phyloP scores from a whole-genome alignment of 2,329 filamentous ascomycete species.

The Epichloe gansuensis region DNA sequence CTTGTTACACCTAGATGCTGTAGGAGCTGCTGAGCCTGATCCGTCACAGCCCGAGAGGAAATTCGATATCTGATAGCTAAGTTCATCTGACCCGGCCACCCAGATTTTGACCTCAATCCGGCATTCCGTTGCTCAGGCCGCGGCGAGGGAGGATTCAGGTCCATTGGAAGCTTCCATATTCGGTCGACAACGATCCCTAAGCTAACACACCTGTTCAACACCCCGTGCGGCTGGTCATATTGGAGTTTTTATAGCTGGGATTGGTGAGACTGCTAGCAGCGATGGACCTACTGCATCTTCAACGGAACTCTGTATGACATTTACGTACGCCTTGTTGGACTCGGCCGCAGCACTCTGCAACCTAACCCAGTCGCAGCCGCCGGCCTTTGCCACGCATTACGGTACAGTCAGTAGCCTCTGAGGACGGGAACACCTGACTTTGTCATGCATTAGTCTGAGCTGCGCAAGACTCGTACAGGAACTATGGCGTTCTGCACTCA shows the following conservation, averaged over 20 bases:
- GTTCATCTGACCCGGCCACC: neutral
- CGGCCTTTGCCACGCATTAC: no score
- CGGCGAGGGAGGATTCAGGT: no score
- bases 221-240: neutral
- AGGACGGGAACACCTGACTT: neutral
- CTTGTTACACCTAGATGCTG: neutral
- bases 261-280: neutral
- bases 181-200: neutral
- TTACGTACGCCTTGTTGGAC: neutral
- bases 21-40: neutral
- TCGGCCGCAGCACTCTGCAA: neutral
- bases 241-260: neutral
- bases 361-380: neutral
- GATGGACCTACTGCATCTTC: neutral
- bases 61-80: neutral
- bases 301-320: neutral
- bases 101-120: neutral
- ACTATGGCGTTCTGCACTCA: neutral
- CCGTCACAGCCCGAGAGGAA: neutral
- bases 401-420: no score
- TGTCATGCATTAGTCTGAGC: neutral
- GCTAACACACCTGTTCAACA: neutral
- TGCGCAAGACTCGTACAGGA: neutral
- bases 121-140: neutral
- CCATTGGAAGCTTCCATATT: neutral